A percentile compares a stretch with the other conserved stretches of the same genome.
These are phyloP conservation scores for Boletus sp. DNA, from an alignment of 768 basidiomycete genomes.

Conservation along the genomic window DNA sequence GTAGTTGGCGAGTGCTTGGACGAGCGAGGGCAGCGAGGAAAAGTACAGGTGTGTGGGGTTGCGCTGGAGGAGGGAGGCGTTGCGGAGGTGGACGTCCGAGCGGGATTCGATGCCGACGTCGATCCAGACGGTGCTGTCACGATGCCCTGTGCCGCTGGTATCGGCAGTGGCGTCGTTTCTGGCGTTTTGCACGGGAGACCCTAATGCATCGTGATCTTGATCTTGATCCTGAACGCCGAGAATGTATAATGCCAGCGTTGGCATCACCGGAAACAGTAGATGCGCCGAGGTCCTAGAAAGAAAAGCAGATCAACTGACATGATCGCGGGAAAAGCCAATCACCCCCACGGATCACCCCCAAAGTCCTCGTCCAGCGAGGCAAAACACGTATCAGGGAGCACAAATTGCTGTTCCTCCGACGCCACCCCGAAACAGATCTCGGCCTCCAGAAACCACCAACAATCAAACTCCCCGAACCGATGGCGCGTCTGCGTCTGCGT, in stretches of 20 bases:
- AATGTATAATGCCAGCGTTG: conserved; percentile 53
- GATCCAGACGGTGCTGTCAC: conserved; percentile 33
- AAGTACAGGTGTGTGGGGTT: conserved; percentile 52
- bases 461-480: conserved; percentile 34
- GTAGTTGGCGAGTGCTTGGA: conserved; percentile 53
- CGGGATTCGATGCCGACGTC: conserved; percentile 51
- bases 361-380: conserved; percentile 53
- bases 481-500: neutral
- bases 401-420: conserved; percentile 54
- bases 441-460: conserved; percentile 47
- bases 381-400: conserved; percentile 53
- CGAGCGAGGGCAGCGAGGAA: conserved; percentile 49
- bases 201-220: conserved; percentile 2
- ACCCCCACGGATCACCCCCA: conserved; percentile 28
- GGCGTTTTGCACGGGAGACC: conserved; percentile 4
- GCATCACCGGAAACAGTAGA: conserved; percentile 55
- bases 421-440: conserved; percentile 57
- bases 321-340: neutral
- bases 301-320: neutral
- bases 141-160: neutral
- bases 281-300: conserved; percentile 43
- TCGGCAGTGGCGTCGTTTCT: neutral
- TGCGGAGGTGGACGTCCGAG: conserved; percentile 59
- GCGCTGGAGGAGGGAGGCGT: conserved; percentile 55
- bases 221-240: conserved; percentile 36